A percentile compares a stretch with the other conserved stretches of the same genome.
phyloP scores from a whole-genome alignment of 225 moss, liverwort and hornwort species.

The Marchantia paleacea region DNA sequence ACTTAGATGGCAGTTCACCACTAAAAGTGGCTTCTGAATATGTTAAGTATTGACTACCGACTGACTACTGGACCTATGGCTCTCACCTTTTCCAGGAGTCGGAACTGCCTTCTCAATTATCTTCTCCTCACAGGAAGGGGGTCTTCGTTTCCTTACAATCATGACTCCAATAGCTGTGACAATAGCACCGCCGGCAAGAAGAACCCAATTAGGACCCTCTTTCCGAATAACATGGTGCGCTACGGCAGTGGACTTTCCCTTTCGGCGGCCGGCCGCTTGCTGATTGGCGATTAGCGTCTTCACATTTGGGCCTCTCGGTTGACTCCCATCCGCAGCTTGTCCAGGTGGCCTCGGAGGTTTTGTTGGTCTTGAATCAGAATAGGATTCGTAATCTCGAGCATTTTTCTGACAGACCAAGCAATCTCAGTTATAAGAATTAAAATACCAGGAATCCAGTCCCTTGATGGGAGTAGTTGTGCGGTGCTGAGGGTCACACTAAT shows the following conservation, averaged over 20 bases:
- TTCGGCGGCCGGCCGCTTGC: slow-evolving; percentile 24
- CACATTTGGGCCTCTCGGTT: slow-evolving; percentile 25
- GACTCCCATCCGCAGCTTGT: slow-evolving; percentile 21
- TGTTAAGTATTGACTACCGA: too few relatives aligned
- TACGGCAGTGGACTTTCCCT: slow-evolving; percentile 25
- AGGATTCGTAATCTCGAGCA: slow-evolving; percentile 29
- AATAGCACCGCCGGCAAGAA: slow-evolving; percentile 82
- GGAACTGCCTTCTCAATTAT: slow-evolving; percentile 23
- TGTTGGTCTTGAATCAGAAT: slow-evolving; percentile 16
- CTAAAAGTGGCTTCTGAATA: too few relatives aligned
- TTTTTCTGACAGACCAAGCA: slow-evolving; percentile 27
- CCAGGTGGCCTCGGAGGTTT: slow-evolving; percentile 21
- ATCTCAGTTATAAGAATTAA: background rate
- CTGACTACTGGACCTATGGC: background rate
- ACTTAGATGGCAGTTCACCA: too few relatives aligned
- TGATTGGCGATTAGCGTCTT: slow-evolving; percentile 27
- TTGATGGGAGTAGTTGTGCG: too few relatives aligned
- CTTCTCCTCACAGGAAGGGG: slow-evolving; percentile 29
- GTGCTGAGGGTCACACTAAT: too few relatives aligned
- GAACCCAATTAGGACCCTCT: slow-evolving; percentile 84
- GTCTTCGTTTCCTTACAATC: slow-evolving; percentile 68
- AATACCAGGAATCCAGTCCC: too few relatives aligned
- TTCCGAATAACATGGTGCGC: slow-evolving; percentile 32
- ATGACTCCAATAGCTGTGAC: slow-evolving; percentile 75
- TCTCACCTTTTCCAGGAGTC: slow-evolving; percentile 30